A percentile compares a stretch with the other conserved stretches of the same genome.
These are phyloP conservation scores for Fusarium burgessii DNA, from an alignment of 2,329 filamentous ascomycete genomes.

Conservation along the genomic window DNA sequence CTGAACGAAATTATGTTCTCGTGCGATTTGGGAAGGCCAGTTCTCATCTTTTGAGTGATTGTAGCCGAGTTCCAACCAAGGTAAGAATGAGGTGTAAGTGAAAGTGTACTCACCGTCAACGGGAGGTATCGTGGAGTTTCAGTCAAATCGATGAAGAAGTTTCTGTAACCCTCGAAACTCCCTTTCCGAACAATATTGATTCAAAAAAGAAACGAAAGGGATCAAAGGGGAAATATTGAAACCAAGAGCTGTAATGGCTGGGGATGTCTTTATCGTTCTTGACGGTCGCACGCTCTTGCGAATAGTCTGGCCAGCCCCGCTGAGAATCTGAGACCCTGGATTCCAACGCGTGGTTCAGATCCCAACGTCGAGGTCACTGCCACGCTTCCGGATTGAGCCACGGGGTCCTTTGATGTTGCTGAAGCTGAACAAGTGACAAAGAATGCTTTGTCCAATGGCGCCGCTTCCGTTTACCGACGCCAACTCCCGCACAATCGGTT, in stretches of 20 bases:
- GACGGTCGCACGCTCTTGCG: conserved; percentile 24
- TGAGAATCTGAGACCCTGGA: conserved; percentile 44
- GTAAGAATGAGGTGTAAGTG: conserved; percentile 20
- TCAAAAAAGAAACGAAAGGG: conserved; percentile 26
- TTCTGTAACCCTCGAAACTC: conserved; percentile 20
- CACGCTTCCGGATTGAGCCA: conserved; percentile 42
- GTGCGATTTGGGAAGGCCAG: background rate
- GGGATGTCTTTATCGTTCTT: conserved; percentile 44
- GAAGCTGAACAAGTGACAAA: conserved; percentile 20
- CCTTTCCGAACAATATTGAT: conserved; percentile 32
- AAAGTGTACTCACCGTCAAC: conserved; percentile 32
- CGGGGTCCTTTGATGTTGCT: conserved; percentile 22
- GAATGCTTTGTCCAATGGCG: conserved; percentile 42
- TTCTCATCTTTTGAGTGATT: background rate
- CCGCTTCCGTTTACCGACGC: conserved; percentile 27
- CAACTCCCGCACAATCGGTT: conserved; percentile 28
- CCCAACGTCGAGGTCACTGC: conserved; percentile 35
- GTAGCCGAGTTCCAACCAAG: conserved; percentile 21
- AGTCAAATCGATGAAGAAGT: conserved; percentile 4
- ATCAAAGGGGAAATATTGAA: conserved; percentile 36
- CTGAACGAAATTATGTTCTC: background rate
- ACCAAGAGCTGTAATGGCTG: conserved; percentile 34
- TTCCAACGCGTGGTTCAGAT: conserved; percentile 45
- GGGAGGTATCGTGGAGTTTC: conserved; percentile 2
- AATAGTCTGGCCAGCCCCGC: conserved; percentile 43